phyloP scores from a whole-genome alignment of 2,329 filamentous ascomycete species.

The Seiridium cupressi region DNA sequence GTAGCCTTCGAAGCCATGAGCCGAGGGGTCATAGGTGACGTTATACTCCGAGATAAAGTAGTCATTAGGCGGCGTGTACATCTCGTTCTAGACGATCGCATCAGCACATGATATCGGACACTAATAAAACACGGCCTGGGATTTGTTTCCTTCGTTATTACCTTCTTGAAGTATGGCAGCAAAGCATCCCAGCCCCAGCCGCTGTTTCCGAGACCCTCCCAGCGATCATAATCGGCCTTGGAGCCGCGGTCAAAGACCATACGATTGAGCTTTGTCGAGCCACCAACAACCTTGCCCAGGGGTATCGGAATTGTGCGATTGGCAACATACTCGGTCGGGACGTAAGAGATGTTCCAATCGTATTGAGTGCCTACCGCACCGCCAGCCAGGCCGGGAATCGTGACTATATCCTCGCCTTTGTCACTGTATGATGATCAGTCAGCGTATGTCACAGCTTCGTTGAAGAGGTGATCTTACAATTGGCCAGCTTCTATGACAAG shows the following conservation, averaged over 20 bases:
- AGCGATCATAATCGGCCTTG: slow-evolving; percentile 38
- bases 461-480: slow-evolving; percentile 16
- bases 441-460: no score
- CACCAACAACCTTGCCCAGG: slow-evolving; percentile 36
- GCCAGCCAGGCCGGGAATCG: slow-evolving; percentile 1
- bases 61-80: not conserved
- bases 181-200: slow-evolving; percentile 43
- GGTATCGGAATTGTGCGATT: not conserved
- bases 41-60: not conserved
- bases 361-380: not conserved
- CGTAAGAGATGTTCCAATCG: slow-evolving; percentile 2
- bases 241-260: slow-evolving; percentile 39
- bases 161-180: slow-evolving; percentile 49
- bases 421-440: not conserved
- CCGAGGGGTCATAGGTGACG: not conserved
- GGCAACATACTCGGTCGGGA: not conserved
- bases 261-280: slow-evolving; percentile 38
- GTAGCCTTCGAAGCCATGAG: slow-evolving; percentile 1
- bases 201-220: slow-evolving; percentile 38
- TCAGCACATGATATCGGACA: not conserved
- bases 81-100: not conserved
- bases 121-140: no score
- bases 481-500: slow-evolving; percentile 24
- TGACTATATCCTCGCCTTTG: not conserved
- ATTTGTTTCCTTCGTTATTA: slow-evolving; percentile 12